These are phyloP conservation scores for Penicillium glabrum DNA, from an alignment of 2,329 filamentous ascomycete species.

Conservation along the genomic window DNA sequence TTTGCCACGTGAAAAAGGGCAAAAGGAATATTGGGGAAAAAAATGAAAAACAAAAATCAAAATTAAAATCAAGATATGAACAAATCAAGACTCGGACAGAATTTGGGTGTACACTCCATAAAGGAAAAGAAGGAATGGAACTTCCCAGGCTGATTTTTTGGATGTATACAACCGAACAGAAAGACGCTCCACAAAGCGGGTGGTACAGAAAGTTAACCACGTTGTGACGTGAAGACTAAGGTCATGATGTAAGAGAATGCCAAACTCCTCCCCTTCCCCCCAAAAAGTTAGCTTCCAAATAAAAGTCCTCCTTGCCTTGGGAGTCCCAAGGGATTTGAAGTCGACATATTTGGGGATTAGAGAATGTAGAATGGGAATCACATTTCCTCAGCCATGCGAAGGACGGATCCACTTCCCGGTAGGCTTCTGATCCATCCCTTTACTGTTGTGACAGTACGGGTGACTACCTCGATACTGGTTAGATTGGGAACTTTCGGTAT, in stretches of 20 bases:
- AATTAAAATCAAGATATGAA: no score
- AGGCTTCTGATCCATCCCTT: constrained; percentile 8
- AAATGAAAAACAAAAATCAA: no score
- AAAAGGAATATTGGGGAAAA: no score
- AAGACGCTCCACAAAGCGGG: neutral
- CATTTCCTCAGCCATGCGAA: neutral
- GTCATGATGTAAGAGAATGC: constrained; percentile 15
- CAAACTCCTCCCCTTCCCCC: no score
- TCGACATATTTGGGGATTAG: neutral
- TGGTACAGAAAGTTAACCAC: constrained; percentile 11
- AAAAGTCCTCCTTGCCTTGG: constrained; percentile 6
- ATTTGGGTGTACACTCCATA: neutral
- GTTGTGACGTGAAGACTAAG: constrained; percentile 5
- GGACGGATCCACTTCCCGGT: constrained; percentile 7
- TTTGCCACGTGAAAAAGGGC: constrained; percentile 12
- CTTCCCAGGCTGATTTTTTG: neutral
- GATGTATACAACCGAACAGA: neutral
- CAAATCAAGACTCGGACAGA: no score
- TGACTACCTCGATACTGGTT: constrained; percentile 5
- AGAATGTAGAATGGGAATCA: neutral
- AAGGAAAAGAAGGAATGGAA: neutral
- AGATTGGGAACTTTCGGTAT: neutral
- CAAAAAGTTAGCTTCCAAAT: neutral
- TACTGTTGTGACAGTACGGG: neutral
- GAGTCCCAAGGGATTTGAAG: neutral